These are phyloP conservation scores for Vitis vinifera DNA, from an alignment of 164 flowering plant species.

Conservation along the genomic window DNA sequence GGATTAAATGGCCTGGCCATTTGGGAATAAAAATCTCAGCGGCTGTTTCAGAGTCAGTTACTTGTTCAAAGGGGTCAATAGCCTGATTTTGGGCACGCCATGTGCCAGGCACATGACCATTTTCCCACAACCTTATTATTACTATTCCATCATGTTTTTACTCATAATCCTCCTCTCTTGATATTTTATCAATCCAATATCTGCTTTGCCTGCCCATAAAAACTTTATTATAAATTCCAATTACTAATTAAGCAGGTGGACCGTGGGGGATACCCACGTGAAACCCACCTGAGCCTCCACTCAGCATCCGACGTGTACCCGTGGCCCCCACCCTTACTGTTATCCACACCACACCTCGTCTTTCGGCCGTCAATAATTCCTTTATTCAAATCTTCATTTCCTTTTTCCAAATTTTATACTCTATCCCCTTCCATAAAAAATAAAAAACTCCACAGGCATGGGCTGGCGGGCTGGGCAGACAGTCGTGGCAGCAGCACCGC, in stretches of 20 bases:
- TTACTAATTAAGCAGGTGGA: neutral
- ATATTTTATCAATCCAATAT: too few species aligned
- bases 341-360: neutral
- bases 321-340: slow-evolving; percentile 2
- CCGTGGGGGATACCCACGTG: slow-evolving; percentile 4
- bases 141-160: too few species aligned
- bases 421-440: neutral
- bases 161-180: too few species aligned
- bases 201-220: too few species aligned
- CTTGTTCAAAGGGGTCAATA: too few species aligned
- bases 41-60: too few species aligned
- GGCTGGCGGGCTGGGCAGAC: neutral
- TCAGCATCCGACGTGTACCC: neutral
- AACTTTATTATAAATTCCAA: too few species aligned
- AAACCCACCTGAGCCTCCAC: neutral
- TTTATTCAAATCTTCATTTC: neutral
- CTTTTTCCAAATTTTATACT: neutral
- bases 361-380: slow-evolving; percentile 1
- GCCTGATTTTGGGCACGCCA: too few species aligned
- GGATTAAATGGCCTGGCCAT: too few species aligned
- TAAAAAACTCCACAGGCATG: neutral
- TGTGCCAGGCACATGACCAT: too few species aligned
- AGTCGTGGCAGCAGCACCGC: neutral
- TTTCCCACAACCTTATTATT: too few species aligned
- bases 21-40: too few species aligned